Evolutionary conservation across 2,329 filamentous ascomycete genomes (phyloP).

Genomic region (Cucurbitaria berberidis): DNA sequence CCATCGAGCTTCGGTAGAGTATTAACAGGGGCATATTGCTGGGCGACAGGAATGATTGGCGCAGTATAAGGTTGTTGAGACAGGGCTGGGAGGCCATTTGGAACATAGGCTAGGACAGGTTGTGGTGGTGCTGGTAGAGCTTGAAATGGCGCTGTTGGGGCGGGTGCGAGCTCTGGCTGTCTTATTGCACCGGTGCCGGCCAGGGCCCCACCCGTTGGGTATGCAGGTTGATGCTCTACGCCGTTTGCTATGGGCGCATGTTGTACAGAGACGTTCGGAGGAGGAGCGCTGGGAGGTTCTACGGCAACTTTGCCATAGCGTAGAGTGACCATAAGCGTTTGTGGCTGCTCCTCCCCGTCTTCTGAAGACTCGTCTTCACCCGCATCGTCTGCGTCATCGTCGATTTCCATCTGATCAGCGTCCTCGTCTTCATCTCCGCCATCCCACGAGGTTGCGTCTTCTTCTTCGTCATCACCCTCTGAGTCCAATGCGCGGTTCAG

Average conservation of each 20-base stretch:
- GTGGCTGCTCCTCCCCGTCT: conserved; percentile 50
- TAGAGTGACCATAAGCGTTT: conserved; percentile 78
- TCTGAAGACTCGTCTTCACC: conserved; percentile 22
- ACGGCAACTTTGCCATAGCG: conserved; percentile 33
- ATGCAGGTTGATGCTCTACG: not conserved
- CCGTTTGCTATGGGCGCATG: conserved; percentile 4
- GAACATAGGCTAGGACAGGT: not conserved
- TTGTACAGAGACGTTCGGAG: not conserved
- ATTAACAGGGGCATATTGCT: conserved; percentile 5
- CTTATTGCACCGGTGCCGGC: conserved; percentile 2
- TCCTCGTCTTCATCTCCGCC: conserved; percentile 78
- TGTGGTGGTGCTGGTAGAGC: conserved; percentile 3
- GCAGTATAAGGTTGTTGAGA: conserved; percentile 2
- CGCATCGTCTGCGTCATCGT: conserved; percentile 62
- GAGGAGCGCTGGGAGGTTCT: conserved; percentile 2
- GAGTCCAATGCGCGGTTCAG: conserved; percentile 57
- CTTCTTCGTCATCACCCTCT: conserved; percentile 64
- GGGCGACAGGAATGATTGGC: conserved; percentile 2
- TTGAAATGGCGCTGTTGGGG: not conserved
- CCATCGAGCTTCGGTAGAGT: conserved; percentile 15
- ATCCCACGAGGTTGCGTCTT: conserved; percentile 68
- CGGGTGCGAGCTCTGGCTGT: conserved; percentile 7
- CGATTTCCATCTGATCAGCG: conserved; percentile 68
- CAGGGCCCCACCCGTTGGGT: not conserved
- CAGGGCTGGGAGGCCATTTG: conserved; percentile 11